A percentile compares a stretch with the other conserved stretches of the same genome.
Evolutionary conservation across 129 eudicot genomes (phyloP).

Genomic region (Kitagawia praeruptora): DNA sequence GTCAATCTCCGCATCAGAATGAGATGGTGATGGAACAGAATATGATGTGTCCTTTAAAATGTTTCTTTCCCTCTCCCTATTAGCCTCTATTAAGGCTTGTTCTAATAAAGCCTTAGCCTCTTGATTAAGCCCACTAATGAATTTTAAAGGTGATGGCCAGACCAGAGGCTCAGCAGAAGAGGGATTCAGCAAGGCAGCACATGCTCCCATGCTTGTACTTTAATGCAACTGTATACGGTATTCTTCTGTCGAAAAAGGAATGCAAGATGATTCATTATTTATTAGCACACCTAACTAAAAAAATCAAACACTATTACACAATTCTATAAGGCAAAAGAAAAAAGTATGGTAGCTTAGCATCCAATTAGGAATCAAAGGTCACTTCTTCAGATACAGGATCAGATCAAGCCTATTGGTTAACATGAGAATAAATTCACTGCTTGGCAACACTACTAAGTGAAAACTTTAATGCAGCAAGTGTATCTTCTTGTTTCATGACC

Average conservation of each 20-base stretch:
- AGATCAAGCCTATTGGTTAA: too few relatives aligned
- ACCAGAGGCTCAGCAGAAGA: constrained; percentile 92
- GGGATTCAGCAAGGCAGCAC: constrained; percentile 92
- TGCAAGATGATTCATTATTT: background rate
- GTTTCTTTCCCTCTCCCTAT: constrained; percentile 67
- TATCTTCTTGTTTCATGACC: too few relatives aligned
- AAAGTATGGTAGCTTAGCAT: too few relatives aligned
- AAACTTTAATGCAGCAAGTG: too few relatives aligned
- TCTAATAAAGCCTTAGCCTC: constrained; percentile 84
- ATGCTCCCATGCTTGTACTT: constrained; percentile 65
- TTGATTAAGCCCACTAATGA: constrained; percentile 88
- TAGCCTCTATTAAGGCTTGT: constrained; percentile 86
- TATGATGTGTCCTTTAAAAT: constrained; percentile 67
- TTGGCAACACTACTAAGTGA: too few relatives aligned
- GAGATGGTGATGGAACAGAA: constrained; percentile 53
- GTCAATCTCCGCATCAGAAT: constrained; percentile 50
- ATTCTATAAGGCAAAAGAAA: too few relatives aligned
- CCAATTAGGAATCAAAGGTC: too few relatives aligned
- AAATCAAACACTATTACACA: too few relatives aligned
- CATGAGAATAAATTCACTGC: too few relatives aligned
- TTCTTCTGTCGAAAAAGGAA: constrained; percentile 53
- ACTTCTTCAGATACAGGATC: too few relatives aligned
- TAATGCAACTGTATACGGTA: constrained; percentile 72
- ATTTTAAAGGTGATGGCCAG: constrained; percentile 97
- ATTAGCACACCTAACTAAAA: background rate